Conservation (phyloP, 2,329 filamentous ascomycete species). For the Myriosclerotinia curreyana region DNA sequence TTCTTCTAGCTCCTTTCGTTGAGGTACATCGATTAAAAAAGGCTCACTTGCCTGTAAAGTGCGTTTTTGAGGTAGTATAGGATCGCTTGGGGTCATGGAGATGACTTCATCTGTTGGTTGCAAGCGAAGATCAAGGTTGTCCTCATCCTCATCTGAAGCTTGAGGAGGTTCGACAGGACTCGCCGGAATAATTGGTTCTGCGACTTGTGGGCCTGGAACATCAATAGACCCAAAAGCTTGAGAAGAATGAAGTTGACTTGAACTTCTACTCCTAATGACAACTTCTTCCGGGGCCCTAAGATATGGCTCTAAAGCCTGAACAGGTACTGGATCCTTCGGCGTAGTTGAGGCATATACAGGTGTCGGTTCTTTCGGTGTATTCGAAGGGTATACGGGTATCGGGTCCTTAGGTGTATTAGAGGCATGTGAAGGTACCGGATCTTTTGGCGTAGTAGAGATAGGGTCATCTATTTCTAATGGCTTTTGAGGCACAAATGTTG, state of each 20-base stretch:
- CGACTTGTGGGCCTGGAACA: slow-evolving; percentile 2
- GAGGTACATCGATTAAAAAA: slow-evolving; percentile 1
- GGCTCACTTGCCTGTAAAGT: background rate
- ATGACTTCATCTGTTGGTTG: background rate
- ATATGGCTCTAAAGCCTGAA: slow-evolving; percentile 15
- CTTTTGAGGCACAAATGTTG: background rate
- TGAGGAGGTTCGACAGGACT: background rate
- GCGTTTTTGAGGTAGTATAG: slow-evolving; percentile 1
- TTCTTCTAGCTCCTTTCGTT: background rate
- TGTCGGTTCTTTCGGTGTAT: slow-evolving; percentile 6
- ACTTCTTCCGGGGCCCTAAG: slow-evolving; percentile 12
- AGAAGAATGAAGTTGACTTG: slow-evolving; percentile 6
- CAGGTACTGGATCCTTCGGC: slow-evolving; percentile 26
- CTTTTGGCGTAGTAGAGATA: slow-evolving; percentile 24
- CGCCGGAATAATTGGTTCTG: slow-evolving; percentile 2
- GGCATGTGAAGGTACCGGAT: slow-evolving; percentile 21
- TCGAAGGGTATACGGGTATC: slow-evolving; percentile 16
- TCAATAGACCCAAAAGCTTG: slow-evolving; percentile 19
- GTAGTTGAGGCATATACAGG: slow-evolving; percentile 20
- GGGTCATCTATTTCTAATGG: background rate
- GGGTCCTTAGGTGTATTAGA: slow-evolving; percentile 25
- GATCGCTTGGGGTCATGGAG: slow-evolving; percentile 15
- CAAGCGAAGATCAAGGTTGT: background rate
- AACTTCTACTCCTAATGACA: slow-evolving; percentile 12
- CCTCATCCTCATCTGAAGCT: slow-evolving; percentile 16